Percentiles rank a stretch among this genome's conserved stretches.
Evolutionary conservation across 2,329 filamentous ascomycete species (phyloP).

Genomic region (Myriosclerotinia scirpicola): DNA sequence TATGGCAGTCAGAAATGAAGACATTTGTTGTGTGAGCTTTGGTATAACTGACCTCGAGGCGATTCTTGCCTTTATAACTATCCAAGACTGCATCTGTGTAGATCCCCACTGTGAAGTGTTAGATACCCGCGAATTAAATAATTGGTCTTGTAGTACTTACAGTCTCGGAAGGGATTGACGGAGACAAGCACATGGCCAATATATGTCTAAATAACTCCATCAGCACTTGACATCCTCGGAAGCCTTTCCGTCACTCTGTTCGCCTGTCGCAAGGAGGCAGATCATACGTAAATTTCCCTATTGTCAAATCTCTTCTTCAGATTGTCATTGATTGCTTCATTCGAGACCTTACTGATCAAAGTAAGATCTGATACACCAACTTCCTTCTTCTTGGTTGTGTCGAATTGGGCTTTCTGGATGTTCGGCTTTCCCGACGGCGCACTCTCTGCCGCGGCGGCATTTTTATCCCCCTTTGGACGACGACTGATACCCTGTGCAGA

Average conservation of each 20-base stretch:
- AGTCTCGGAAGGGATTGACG: slow-evolving; percentile 95
- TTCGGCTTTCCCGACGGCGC: slow-evolving; percentile 49
- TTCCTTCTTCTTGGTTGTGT: slow-evolving; percentile 97
- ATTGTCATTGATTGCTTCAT: slow-evolving; percentile 99
- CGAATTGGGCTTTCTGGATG: slow-evolving; percentile 94
- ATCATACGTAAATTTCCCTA: slow-evolving; percentile 81
- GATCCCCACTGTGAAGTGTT: slow-evolving; percentile 69
- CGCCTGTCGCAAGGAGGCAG: slow-evolving; percentile 14
- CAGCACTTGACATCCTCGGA: slow-evolving; percentile 1
- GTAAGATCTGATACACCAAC: slow-evolving; percentile 98
- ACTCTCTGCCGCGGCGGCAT: slow-evolving; percentile 34
- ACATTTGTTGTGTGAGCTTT: background rate
- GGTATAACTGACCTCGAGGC: slow-evolving; percentile 64
- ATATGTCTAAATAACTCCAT: slow-evolving; percentile 65
- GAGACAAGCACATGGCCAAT: slow-evolving; percentile 99
- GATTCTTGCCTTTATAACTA: slow-evolving; percentile 95
- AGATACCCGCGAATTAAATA: slow-evolving; percentile 37
- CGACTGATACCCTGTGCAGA: slow-evolving; percentile 40
- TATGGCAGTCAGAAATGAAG: slow-evolving; percentile 25
- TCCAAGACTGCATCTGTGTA: slow-evolving; percentile 94
- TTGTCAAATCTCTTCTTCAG: slow-evolving; percentile 97
- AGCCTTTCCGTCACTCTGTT: background rate
- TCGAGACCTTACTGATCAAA: slow-evolving; percentile 96
- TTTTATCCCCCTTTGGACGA: slow-evolving; percentile 41
- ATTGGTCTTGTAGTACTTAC: slow-evolving; percentile 46